phyloP scores from a whole-genome alignment of 1,284 basidiomycete genomes.

The Inonotus obliquus region DNA sequence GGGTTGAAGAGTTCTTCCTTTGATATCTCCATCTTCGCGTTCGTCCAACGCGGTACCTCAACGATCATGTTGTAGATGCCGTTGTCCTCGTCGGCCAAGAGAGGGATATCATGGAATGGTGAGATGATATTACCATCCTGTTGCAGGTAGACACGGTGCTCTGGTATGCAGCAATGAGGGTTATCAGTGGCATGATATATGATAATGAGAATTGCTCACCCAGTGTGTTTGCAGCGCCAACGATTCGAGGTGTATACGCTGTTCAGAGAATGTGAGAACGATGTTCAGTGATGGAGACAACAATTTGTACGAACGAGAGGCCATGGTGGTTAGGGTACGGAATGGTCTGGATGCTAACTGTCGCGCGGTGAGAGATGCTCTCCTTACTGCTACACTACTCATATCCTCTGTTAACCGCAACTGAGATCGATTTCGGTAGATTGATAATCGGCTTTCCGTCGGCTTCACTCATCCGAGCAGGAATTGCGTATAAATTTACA shows the following conservation, averaged over 20 bases:
- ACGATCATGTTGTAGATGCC: slow-evolving; percentile 98
- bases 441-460: slow-evolving; percentile 2
- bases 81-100: slow-evolving; percentile 90
- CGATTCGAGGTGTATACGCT: slow-evolving; percentile 74
- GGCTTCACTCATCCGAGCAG: background rate
- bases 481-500: background rate
- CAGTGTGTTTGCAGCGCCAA: slow-evolving; percentile 89
- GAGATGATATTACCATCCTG: slow-evolving; percentile 84
- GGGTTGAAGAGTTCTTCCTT: slow-evolving; percentile 98
- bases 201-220: slow-evolving; percentile 45
- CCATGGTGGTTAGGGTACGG: slow-evolving; percentile 42
- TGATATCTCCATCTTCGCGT: slow-evolving; percentile 98
- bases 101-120: slow-evolving; percentile 93
- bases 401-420: background rate
- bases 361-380: slow-evolving; percentile 57
- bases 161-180: slow-evolving; percentile 40
- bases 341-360: slow-evolving; percentile 39
- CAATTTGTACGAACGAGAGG: slow-evolving; percentile 53
- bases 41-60: slow-evolving; percentile 99
- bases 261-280: slow-evolving; percentile 21
- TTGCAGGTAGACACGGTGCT: slow-evolving; percentile 94
- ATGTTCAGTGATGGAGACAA: slow-evolving; percentile 8
- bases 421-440: slow-evolving; percentile 3
- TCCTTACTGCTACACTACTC: slow-evolving; percentile 29
- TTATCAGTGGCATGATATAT: background rate